phyloP scores from a whole-genome alignment of 371 early-diverging fungal genomes.

The Smittium culicis region DNA sequence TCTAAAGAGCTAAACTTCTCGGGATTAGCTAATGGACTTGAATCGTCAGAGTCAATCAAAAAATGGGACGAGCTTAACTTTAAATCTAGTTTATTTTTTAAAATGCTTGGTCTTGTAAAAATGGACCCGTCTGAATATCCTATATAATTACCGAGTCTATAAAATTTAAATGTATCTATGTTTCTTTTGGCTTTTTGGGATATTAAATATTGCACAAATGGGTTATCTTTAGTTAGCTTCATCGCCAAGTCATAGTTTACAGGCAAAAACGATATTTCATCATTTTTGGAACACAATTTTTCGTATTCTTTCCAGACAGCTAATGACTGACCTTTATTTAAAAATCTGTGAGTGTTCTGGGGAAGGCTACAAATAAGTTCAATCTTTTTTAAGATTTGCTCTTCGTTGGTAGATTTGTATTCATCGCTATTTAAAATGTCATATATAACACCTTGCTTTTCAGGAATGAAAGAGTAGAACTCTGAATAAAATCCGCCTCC shows the following conservation, averaged over 20 bases:
- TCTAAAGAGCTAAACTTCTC: slow-evolving; percentile 25
- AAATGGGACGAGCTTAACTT: slow-evolving; percentile 38
- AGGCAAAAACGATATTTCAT: slow-evolving; percentile 81
- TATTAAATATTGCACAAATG: slow-evolving; percentile 85
- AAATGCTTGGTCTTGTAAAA: slow-evolving; percentile 80
- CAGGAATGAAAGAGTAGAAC: slow-evolving; percentile 18
- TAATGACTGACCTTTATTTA: slow-evolving; percentile 13
- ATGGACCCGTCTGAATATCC: slow-evolving; percentile 98
- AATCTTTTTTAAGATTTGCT: slow-evolving; percentile 12
- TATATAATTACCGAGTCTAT: slow-evolving; percentile 87
- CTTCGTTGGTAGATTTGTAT: slow-evolving; percentile 12
- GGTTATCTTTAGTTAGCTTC: slow-evolving; percentile 93
- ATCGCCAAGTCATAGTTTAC: slow-evolving; percentile 76
- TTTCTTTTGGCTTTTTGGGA: slow-evolving; percentile 41
- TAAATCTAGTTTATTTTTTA: slow-evolving; percentile 51
- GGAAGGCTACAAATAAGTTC: slow-evolving; percentile 1
- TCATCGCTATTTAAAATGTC: slow-evolving; percentile 12
- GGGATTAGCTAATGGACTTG: neutral
- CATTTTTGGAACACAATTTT: slow-evolving; percentile 72
- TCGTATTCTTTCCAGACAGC: slow-evolving; percentile 13
- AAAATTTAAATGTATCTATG: slow-evolving; percentile 56
- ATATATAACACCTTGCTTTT: neutral
- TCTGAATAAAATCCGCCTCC: slow-evolving; percentile 25
- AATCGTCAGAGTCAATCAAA: neutral
- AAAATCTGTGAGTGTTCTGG: slow-evolving; percentile 13